Conservation (phyloP, 108 stramenopile genomes). For the Discostella stelligeroides region DNA sequence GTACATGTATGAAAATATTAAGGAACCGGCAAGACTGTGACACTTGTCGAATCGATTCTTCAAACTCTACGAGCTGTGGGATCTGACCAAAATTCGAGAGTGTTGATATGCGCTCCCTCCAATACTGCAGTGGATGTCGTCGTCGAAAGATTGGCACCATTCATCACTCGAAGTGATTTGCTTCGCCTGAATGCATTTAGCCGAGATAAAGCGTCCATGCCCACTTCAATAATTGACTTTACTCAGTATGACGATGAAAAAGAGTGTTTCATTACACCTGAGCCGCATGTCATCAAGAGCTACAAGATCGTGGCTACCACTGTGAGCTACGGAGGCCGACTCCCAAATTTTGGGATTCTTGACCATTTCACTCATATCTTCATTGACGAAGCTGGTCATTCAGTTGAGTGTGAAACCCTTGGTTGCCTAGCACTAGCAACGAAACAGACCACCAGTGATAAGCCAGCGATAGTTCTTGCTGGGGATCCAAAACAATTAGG, state of each 20-base stretch:
- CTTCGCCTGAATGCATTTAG: constrained; percentile 57
- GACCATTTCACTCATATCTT: constrained; percentile 60
- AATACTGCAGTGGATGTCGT: constrained; percentile 71
- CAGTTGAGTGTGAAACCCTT: constrained; percentile 63
- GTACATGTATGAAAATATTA: constrained; percentile 13
- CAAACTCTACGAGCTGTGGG: constrained; percentile 44
- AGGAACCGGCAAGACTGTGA: constrained; percentile 59
- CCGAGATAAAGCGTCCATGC: constrained; percentile 44
- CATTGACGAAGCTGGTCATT: constrained; percentile 78
- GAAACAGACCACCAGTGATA: constrained; percentile 9
- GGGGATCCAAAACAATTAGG: constrained; percentile 80
- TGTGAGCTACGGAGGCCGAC: constrained; percentile 47
- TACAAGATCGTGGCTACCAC: constrained; percentile 56
- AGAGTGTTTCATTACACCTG: constrained; percentile 28
- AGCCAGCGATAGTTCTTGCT: constrained; percentile 47
- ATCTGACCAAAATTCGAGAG: constrained; percentile 33
- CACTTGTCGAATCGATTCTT: constrained; percentile 62
- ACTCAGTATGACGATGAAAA: constrained; percentile 31
- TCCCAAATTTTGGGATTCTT: constrained; percentile 41
- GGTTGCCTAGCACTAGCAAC: constrained; percentile 21
- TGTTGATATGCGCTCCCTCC: constrained; percentile 62
- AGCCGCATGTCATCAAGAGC: constrained; percentile 16
- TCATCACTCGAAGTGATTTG: constrained; percentile 51
- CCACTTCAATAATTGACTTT: constrained; percentile 35
- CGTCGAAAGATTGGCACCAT: constrained; percentile 47